phyloP scores from a whole-genome alignment of 306 rosid species.

The Malus asiatica region DNA sequence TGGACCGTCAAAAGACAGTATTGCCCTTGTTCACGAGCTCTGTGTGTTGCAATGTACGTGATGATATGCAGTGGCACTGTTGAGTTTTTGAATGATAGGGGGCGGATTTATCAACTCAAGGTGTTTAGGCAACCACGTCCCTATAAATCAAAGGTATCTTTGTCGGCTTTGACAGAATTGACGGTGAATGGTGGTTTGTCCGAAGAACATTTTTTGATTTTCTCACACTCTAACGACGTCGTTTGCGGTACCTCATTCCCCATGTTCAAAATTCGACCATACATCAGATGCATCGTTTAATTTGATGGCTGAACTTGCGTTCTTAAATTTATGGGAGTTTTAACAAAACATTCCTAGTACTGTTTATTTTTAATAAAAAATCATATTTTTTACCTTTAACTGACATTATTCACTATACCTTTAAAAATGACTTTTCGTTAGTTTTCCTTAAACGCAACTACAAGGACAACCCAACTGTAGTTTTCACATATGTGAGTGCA shows the following conservation, averaged over 20 bases:
- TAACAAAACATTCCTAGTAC: too few relatives aligned
- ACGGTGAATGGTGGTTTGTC: slow-evolving; percentile 8
- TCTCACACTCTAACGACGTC: slow-evolving; percentile 16
- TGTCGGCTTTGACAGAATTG: slow-evolving; percentile 47
- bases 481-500: too few relatives aligned
- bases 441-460: too few relatives aligned
- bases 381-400: too few relatives aligned
- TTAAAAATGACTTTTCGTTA: too few relatives aligned
- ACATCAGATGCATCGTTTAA: too few relatives aligned
- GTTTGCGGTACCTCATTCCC: neutral
- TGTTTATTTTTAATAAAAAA: too few relatives aligned
- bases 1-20: neutral
- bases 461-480: too few relatives aligned
- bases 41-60: neutral
- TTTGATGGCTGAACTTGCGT: too few relatives aligned
- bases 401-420: too few relatives aligned
- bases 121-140: slow-evolving; percentile 5
- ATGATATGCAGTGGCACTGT: neutral
- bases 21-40: neutral
- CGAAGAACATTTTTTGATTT: neutral
- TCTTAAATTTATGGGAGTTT: too few relatives aligned
- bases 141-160: slow-evolving; percentile 21
- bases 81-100: neutral
- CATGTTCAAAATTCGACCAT: neutral
- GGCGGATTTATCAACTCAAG: neutral